Evolutionary conservation across 306 rosid genomes (phyloP).

Genomic region (Argentina anserina): DNA sequence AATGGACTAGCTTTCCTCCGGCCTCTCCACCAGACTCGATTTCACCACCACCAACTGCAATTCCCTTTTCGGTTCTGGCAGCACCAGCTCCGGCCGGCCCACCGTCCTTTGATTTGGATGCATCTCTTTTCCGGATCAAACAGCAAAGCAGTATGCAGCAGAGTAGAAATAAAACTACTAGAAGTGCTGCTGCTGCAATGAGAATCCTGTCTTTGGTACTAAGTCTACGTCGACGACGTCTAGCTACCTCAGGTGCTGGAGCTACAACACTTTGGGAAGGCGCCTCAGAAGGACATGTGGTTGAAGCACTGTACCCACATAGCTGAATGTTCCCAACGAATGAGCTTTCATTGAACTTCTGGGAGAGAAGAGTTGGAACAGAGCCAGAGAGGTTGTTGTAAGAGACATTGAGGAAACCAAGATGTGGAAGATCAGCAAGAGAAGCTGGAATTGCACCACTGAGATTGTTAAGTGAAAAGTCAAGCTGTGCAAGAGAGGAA

Average conservation of each 20-base stretch:
- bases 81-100: conserved; percentile 27
- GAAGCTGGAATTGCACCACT: conserved; percentile 66
- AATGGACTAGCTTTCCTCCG: conserved; percentile 83
- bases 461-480: conserved; percentile 67
- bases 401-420: conserved; percentile 63
- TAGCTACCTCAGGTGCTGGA: conserved; percentile 32
- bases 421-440: conserved; percentile 38
- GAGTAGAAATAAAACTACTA: conserved; percentile 41
- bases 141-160: conserved; percentile 62
- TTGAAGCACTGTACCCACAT: conserved; percentile 65
- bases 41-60: conserved; percentile 45
- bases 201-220: conserved; percentile 76
- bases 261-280: conserved; percentile 44
- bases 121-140: conserved; percentile 51
- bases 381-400: conserved; percentile 73
- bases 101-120: conserved; percentile 43
- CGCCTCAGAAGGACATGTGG: conserved; percentile 51
- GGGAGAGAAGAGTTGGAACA: conserved; percentile 54
- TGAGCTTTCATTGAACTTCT: conserved; percentile 66
- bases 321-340: conserved; percentile 66
- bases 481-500: conserved; percentile 61
- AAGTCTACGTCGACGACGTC: conserved; percentile 45
- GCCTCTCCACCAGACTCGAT: conserved; percentile 58
- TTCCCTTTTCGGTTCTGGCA: conserved; percentile 51
- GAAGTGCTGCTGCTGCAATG: conserved; percentile 71